These are phyloP conservation scores for Arthrinium puccinioides DNA, from an alignment of 2,329 filamentous ascomycete genomes.

Conservation along the genomic window DNA sequence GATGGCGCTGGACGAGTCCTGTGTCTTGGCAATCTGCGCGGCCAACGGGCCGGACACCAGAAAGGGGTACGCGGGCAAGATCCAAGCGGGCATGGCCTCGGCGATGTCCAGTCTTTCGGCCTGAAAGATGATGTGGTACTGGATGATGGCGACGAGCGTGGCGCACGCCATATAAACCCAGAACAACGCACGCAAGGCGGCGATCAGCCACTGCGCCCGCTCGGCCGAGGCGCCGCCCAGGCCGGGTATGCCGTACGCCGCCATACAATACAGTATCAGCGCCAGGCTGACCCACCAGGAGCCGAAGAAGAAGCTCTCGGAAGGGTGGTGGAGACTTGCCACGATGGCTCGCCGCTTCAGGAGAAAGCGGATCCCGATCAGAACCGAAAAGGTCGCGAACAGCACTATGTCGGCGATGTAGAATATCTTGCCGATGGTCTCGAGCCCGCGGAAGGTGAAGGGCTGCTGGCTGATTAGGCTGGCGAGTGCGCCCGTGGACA, in stretches of 20 bases:
- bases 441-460: constrained; percentile 1
- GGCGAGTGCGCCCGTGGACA: constrained; percentile 1
- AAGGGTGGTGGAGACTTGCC: constrained; percentile 53
- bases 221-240: constrained; percentile 23
- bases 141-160: constrained; percentile 21
- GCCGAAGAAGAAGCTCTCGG: constrained; percentile 58
- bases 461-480: background rate
- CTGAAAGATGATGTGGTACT: constrained; percentile 21
- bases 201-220: constrained; percentile 35
- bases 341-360: constrained; percentile 1
- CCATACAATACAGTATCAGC: constrained; percentile 57
- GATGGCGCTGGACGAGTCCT: constrained; percentile 30
- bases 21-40: constrained; percentile 36
- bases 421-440: constrained; percentile 1
- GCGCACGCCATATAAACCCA: constrained; percentile 40
- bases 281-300: constrained; percentile 56
- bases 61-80: constrained; percentile 46
- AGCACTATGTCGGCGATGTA: background rate
- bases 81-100: constrained; percentile 47
- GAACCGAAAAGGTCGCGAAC: background rate
- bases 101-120: constrained; percentile 34
- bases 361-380: background rate
- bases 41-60: constrained; percentile 47
- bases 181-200: constrained; percentile 38
- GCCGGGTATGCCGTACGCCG: constrained; percentile 49